phyloP scores from a whole-genome alignment of 108 stramenopile genomes.

The Schizochytrium sp. region DNA sequence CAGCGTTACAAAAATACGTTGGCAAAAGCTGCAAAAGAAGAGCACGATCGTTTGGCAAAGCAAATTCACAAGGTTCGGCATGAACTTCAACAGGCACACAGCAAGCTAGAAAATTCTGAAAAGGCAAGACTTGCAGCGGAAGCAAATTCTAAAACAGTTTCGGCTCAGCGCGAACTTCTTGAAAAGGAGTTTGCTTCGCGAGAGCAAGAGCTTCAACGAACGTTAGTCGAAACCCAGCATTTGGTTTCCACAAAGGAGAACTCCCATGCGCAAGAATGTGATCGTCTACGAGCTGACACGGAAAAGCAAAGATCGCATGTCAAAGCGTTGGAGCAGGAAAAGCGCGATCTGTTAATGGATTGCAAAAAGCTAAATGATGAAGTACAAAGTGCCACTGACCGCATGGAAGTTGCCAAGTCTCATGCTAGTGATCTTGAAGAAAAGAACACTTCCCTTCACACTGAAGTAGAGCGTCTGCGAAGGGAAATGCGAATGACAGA shows the following conservation, averaged over 20 bases:
- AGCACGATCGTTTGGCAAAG: constrained; percentile 37
- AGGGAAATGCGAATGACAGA: neutral
- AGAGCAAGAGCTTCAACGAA: constrained; percentile 4
- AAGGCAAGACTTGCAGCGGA: neutral
- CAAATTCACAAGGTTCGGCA: neutral
- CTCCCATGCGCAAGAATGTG: neutral
- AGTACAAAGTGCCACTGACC: neutral
- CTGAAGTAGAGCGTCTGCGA: neutral
- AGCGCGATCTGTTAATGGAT: constrained; percentile 43
- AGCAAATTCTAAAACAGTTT: neutral
- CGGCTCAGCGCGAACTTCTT: neutral
- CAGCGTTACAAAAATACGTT: constrained; percentile 42
- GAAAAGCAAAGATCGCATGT: constrained; percentile 39
- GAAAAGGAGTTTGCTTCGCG: neutral
- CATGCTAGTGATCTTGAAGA: neutral
- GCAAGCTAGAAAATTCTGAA: constrained; percentile 45
- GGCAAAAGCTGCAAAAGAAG: constrained; percentile 26
- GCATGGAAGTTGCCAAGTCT: neutral
- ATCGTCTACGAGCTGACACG: constrained; percentile 20
- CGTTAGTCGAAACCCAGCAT: constrained; percentile 12
- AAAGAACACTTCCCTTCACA: neutral
- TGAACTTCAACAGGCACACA: neutral
- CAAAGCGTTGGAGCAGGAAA: constrained; percentile 25
- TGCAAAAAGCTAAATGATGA: constrained; percentile 48
- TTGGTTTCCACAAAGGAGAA: constrained; percentile 34